Percentiles rank a stretch among this genome's conserved stretches.
Conservation (phyloP, 768 basidiomycete species). For the Boletellus ananiceps region DNA sequence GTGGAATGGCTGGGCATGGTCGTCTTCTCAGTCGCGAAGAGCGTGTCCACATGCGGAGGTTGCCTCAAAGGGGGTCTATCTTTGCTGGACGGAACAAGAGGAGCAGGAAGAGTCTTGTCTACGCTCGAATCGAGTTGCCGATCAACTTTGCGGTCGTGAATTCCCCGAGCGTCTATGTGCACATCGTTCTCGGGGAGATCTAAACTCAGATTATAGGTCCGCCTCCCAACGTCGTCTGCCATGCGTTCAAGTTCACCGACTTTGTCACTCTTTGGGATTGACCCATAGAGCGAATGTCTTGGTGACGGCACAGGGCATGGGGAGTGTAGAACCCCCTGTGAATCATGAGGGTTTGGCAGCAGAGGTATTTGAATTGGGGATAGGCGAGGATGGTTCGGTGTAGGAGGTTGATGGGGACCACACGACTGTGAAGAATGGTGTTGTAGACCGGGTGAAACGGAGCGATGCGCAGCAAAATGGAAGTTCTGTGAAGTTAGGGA, state of each 20-base stretch:
- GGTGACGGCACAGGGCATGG: constrained; percentile 70
- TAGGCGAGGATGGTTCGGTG: constrained; percentile 13
- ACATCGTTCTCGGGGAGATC: constrained; percentile 22
- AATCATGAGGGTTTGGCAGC: constrained; percentile 29
- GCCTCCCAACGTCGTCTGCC: constrained; percentile 51
- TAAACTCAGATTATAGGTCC: constrained; percentile 25
- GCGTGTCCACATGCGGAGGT: constrained; percentile 28
- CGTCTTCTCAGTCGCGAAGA: constrained; percentile 22
- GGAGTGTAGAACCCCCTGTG: constrained; percentile 46
- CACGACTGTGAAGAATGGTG: constrained; percentile 38
- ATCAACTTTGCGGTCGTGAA: constrained; percentile 16
- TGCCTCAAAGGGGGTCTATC: constrained; percentile 12
- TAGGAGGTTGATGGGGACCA: constrained; percentile 1
- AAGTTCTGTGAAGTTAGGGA: constrained; percentile 57
- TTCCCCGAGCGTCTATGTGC: constrained; percentile 14
- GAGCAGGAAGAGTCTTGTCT: constrained; percentile 60
- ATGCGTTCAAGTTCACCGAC: constrained; percentile 70
- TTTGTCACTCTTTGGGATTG: constrained; percentile 31
- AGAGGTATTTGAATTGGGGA: constrained; percentile 21
- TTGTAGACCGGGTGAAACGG: constrained; percentile 59
- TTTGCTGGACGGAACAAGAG: constrained; percentile 50
- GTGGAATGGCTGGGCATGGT: constrained; percentile 5
- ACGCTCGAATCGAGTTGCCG: constrained; percentile 17
- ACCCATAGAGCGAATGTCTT: constrained; percentile 43
- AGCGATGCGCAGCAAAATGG: constrained; percentile 52